phyloP scores from a whole-genome alignment of 495 filamentous ascomycete species.

The Penicillium coffeae region DNA sequence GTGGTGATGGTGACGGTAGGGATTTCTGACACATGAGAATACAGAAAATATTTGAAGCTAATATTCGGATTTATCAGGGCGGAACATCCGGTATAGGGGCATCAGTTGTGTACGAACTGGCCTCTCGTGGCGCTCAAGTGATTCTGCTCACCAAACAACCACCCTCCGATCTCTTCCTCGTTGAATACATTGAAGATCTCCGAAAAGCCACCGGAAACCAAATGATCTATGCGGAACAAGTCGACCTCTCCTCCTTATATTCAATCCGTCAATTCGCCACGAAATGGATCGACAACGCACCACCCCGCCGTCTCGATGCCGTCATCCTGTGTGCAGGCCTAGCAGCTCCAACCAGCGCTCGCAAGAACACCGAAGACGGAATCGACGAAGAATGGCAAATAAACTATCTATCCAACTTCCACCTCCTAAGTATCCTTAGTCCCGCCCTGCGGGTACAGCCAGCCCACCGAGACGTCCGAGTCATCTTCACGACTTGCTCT shows the following conservation, averaged over 20 bases:
- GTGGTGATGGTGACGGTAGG: slow-evolving; percentile 86
- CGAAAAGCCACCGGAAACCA: slow-evolving; percentile 76
- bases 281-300: slow-evolving; percentile 95
- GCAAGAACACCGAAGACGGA: slow-evolving; percentile 63
- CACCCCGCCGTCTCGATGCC: slow-evolving; percentile 89
- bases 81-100: slow-evolving; percentile 94
- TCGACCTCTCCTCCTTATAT: slow-evolving; percentile 81
- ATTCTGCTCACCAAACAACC: slow-evolving; percentile 83
- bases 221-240: slow-evolving; percentile 90
- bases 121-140: slow-evolving; percentile 80
- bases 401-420: slow-evolving; percentile 95
- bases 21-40: background rate
- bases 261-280: slow-evolving; percentile 94
- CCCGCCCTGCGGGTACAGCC: slow-evolving; percentile 88
- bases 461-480: slow-evolving; percentile 84
- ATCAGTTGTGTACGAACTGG: slow-evolving; percentile 66
- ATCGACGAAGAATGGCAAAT: slow-evolving; percentile 88
- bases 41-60: background rate
- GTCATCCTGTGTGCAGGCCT: slow-evolving; percentile 80
- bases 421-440: slow-evolving; percentile 82
- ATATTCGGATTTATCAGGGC: slow-evolving; percentile 48
- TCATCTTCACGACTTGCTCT: slow-evolving; percentile 82
- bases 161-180: slow-evolving; percentile 78
- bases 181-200: slow-evolving; percentile 88
- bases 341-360: slow-evolving; percentile 53